Evolutionary conservation across 2,329 filamentous ascomycete genomes (phyloP), one percentile per base, ranked within the genome.

Genomic region (Chaetomiaceae sp.): DNA sequence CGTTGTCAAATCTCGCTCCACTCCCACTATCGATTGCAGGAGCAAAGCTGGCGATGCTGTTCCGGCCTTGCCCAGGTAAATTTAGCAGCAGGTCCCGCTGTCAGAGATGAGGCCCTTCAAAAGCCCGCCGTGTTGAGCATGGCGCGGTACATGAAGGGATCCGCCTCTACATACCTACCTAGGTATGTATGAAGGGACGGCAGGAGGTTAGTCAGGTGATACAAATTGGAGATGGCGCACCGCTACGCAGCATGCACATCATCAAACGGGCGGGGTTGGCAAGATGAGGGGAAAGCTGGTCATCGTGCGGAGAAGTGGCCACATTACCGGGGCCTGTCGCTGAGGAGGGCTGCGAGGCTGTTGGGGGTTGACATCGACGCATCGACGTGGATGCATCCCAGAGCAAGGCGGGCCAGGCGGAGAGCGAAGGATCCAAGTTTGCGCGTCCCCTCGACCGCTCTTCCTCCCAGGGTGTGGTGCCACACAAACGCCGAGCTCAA

Each of bases 241-340:
- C 18, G n/a, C n/a, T n/a, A n/a, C n/a, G n/a, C 33, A 23, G n/a
- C n/a, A 30, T 36, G 27, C 41, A 41, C 34, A 51, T 29, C 49
- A 51, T 32, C 37, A 4, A 16, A 25, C n/a, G n/a, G 5, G 38
- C 36, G 44, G 32, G 38, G 44, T 30, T 23, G 25, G 42, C 10
- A 8, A 37, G 23, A 34, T 54, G 52, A 54, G 52, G 52, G 52
- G 52, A 55, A 55, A 18, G 34, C 25, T 27, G 27, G n/a, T 20
- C 16, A 36, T 3, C 40, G 51, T 49, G 45, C 51, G 48, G 53
- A 55, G 53, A 51, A 55, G 48, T 33, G 43, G 48, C 43, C 43
- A 44, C 37, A 37, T 25, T 21, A 18, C 18, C 18, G 45, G 33
- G 23, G n/a, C 29, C 30, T 16, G 43, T 29, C 34, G 27, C 33